phyloP scores from a whole-genome alignment of 352 stramenopile species.

The Nothophytophthora sp. region DNA sequence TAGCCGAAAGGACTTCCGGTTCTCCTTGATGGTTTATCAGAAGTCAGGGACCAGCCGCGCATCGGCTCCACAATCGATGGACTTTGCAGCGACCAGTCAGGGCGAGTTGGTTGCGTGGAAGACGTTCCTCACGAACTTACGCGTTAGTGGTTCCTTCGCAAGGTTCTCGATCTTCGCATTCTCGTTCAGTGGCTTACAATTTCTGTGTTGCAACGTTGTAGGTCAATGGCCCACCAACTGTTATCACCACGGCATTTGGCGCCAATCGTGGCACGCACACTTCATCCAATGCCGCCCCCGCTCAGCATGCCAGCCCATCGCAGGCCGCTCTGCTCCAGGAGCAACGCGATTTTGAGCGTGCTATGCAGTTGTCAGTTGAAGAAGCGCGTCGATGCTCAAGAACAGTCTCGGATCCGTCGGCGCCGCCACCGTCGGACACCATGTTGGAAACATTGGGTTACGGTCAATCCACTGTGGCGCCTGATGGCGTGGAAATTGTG shows the following conservation, averaged over 20 bases:
- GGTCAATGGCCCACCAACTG: conserved; percentile 19
- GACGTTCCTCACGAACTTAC: conserved; percentile 58
- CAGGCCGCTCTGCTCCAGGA: conserved; percentile 42
- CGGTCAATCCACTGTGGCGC: conserved; percentile 46
- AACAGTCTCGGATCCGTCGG: conserved; percentile 20
- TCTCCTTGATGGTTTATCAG: conserved; percentile 57
- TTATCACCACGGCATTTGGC: conserved; percentile 31
- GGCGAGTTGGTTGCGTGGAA: conserved; percentile 72
- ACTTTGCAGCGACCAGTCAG: conserved; percentile 66
- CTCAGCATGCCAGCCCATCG: conserved; percentile 6
- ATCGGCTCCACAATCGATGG: conserved; percentile 57
- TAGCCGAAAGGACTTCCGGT: conserved; percentile 64
- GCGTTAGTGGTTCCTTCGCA: conserved; percentile 24
- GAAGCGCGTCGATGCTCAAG: conserved; percentile 38
- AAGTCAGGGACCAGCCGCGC: conserved; percentile 68
- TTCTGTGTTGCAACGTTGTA: no score
- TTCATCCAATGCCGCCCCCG: conserved; percentile 1
- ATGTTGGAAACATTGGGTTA: conserved; percentile 37
- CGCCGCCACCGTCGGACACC: conserved; percentile 34
- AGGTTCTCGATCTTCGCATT: background rate
- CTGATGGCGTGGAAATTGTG: conserved; percentile 82
- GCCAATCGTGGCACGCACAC: background rate
- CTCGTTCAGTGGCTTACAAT: background rate
- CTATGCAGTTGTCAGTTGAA: conserved; percentile 57
- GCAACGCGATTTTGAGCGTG: conserved; percentile 58